phyloP scores from a whole-genome alignment of 176 grass and related monocot species.

The Triticum monococcum region DNA sequence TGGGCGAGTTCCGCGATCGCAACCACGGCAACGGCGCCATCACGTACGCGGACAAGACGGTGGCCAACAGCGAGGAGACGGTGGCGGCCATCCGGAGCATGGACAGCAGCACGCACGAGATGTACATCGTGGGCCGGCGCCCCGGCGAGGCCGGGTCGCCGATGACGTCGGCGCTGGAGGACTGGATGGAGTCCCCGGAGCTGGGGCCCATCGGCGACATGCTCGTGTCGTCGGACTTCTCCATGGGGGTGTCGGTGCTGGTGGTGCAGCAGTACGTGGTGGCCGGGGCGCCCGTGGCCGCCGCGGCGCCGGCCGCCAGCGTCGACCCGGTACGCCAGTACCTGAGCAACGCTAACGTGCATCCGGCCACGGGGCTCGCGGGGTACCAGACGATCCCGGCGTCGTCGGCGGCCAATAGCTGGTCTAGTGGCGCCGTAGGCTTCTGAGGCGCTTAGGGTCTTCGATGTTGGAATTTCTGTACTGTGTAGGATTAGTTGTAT shows the following conservation, averaged over 20 bases:
- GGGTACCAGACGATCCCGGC: constrained; percentile 10
- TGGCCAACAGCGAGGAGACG: constrained; percentile 68
- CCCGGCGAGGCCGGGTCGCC: constrained; percentile 44
- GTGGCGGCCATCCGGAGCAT: constrained; percentile 57
- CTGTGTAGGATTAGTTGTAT: not conserved
- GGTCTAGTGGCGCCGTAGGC: constrained; percentile 44
- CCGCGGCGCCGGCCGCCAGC: not conserved
- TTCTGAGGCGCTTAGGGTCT: constrained; percentile 23
- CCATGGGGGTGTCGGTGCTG: constrained; percentile 57
- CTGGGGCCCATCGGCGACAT: constrained; percentile 86
- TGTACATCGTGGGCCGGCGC: constrained; percentile 70
- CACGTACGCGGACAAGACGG: constrained; percentile 40
- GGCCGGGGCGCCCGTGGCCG: not conserved
- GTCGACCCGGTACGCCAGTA: constrained; percentile 42
- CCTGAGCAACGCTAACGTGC: constrained; percentile 54
- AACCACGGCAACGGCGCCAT: constrained; percentile 45
- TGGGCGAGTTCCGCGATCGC: constrained; percentile 60
- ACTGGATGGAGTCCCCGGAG: constrained; percentile 87
- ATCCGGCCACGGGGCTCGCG: constrained; percentile 19
- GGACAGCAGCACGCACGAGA: constrained; percentile 54
- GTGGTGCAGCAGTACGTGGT: constrained; percentile 81
- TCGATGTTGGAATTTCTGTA: not conserved
- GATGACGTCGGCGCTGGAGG: constrained; percentile 60
- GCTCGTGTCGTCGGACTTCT: constrained; percentile 79
- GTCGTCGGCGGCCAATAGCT: constrained; percentile 25